These are phyloP conservation scores for Penicillium egyptiacum DNA, from an alignment of 495 filamentous ascomycete genomes.

Conservation along the genomic window DNA sequence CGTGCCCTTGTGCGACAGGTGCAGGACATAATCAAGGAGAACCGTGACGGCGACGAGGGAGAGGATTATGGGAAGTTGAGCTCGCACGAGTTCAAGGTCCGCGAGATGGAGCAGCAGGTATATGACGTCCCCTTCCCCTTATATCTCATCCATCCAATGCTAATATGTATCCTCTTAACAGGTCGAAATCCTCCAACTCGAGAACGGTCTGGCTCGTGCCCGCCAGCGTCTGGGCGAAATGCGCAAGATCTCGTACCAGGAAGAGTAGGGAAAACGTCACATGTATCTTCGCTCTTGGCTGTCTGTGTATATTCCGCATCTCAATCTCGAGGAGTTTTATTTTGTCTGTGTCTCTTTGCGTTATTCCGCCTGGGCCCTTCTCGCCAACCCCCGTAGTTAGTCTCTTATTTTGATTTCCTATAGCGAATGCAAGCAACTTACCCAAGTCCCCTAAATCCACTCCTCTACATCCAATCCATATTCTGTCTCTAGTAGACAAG, in stretches of 20 bases:
- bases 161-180: conserved; percentile 37
- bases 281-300: not conserved
- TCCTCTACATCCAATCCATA: not conserved
- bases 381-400: conserved; percentile 11
- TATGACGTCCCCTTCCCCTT: conserved; percentile 32
- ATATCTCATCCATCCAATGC: conserved; percentile 9
- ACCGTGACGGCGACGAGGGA: conserved; percentile 69
- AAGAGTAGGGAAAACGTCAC: conserved; percentile 55
- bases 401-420: conserved; percentile 8
- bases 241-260: conserved; percentile 97
- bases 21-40: conserved; percentile 87
- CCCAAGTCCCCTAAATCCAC: not conserved
- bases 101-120: conserved; percentile 99
- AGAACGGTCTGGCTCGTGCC: conserved; percentile 80
- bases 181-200: conserved; percentile 96
- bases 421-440: conserved; percentile 14
- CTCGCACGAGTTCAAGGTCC: conserved; percentile 94
- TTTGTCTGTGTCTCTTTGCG: not conserved
- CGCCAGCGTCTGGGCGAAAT: conserved; percentile 89
- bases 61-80: conserved; percentile 86
- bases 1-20: conserved; percentile 87
- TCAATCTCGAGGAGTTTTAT: not conserved
- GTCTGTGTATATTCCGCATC: conserved; percentile 17
- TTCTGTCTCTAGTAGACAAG: not conserved
- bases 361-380: not conserved